phyloP scores from a whole-genome alignment of 129 eudicot species.

The Deinandra increscens region DNA sequence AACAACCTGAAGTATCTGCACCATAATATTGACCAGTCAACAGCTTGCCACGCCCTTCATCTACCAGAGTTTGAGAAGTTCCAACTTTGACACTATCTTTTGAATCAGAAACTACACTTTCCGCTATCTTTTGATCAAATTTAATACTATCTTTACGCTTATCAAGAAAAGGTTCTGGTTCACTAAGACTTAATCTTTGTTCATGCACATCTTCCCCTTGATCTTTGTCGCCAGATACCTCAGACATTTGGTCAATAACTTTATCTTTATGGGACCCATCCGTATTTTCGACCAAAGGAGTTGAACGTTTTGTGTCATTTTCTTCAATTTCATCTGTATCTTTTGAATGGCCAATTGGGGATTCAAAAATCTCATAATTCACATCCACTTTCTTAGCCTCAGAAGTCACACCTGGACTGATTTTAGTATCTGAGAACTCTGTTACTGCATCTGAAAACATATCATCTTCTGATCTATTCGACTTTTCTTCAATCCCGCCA shows the following conservation, averaged over 20 bases:
- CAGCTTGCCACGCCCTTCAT: constrained; percentile 41
- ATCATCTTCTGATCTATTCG: constrained; percentile 67
- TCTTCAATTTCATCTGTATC: constrained; percentile 13
- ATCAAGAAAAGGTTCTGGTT: constrained; percentile 12
- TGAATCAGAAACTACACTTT: constrained; percentile 32
- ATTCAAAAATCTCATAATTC: constrained; percentile 10
- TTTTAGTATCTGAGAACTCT: constrained; percentile 58
- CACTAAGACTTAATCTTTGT: constrained; percentile 17
- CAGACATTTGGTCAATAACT: constrained; percentile 6
- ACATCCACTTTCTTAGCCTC: constrained; percentile 11
- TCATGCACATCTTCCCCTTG: constrained; percentile 25
- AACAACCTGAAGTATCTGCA: constrained; percentile 33
- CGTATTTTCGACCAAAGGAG: constrained; percentile 19
- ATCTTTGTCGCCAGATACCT: constrained; percentile 20
- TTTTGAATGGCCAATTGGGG: constrained; percentile 16
- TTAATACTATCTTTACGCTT: background rate
- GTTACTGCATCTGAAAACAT: constrained; percentile 66
- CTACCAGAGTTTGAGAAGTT: constrained; percentile 28
- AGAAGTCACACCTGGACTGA: constrained; percentile 35
- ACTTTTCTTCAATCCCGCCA: constrained; percentile 42
- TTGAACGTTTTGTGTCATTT: constrained; percentile 11
- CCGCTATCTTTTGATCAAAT: too few species aligned
- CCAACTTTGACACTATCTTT: constrained; percentile 19
- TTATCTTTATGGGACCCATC: constrained; percentile 16
- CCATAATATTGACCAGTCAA: constrained; percentile 22